Evolutionary conservation across 2,329 filamentous ascomycete genomes (phyloP), one percentile per base, ranked within the genome.

Genomic region (Mycosphaerella sp.): DNA sequence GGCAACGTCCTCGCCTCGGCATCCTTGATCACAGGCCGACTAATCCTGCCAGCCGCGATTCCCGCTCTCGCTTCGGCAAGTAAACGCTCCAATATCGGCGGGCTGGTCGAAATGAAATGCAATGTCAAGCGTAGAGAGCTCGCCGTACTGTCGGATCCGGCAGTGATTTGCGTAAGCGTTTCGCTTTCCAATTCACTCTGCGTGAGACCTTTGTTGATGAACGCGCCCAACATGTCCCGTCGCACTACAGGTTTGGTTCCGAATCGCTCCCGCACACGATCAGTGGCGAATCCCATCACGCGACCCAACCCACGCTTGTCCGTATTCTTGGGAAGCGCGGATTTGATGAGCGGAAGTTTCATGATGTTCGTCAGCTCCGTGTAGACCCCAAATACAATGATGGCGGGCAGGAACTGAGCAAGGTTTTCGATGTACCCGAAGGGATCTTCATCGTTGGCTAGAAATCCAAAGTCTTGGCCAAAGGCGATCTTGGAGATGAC

Each of bases 71-170:
- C 72, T 55, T 82, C 77, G 0, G 53, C 65, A 4, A 73, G 71
- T 0, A 83, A 66, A 2, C 65, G 73, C 3, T 57, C 50, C 50
- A 75, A 71, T 0, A 79, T 71, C 1, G 67, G 68, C 0, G 75
- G 75, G 18, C 71, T 75, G n/a, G 73, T 77, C 17, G 75, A 71
- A 49, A 82, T 62, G 60, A 78, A 72, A 17, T 81, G 70, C 49
- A 82, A 56, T 1, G 73, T 78, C 34, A 73, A 69, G 2, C 79
- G 74, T 8, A 83, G 72, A 1, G 73, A 73, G 0, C 76, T 78
- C 0, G 80, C 77, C 0, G 78, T 79, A 0, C 78, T 81, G 53
- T 82, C 79, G 0, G 77, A 78, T 3, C 79, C 80, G 4, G 79
- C 79, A 4, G 79, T 68, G 36, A 76, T 74, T 51, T 75, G 71